A percentile compares a stretch with the other conserved stretches of the same genome.
Evolutionary conservation across 2,329 filamentous ascomycete genomes (phyloP).

Genomic region (Teratosphaeria viscida): DNA sequence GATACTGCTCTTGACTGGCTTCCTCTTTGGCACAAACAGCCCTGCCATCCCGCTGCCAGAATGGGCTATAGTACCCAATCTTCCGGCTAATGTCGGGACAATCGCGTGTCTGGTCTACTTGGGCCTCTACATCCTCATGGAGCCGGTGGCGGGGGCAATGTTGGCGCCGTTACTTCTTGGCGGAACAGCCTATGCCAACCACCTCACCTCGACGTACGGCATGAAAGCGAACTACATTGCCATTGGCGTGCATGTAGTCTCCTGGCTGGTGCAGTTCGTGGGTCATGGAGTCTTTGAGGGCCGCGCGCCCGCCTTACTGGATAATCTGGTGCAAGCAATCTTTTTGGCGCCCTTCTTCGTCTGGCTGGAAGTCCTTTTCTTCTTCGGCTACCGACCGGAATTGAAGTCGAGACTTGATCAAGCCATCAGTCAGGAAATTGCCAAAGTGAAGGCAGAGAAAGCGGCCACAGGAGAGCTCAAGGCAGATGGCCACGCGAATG

Average conservation of each 20-base stretch:
- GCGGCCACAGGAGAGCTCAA: slow-evolving; percentile 28
- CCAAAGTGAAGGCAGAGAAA: slow-evolving; percentile 57
- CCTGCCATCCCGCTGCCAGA: slow-evolving; percentile 45
- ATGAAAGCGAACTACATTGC: slow-evolving; percentile 54
- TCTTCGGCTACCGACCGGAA: slow-evolving; percentile 79
- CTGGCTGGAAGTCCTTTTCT: slow-evolving; percentile 90
- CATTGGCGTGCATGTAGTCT: slow-evolving; percentile 56
- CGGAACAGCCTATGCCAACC: slow-evolving; percentile 64
- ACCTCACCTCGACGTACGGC: slow-evolving; percentile 56
- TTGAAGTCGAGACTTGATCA: slow-evolving; percentile 71
- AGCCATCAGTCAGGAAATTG: slow-evolving; percentile 63
- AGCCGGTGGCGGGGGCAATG: slow-evolving; percentile 78
- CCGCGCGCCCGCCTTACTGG: slow-evolving; percentile 75
- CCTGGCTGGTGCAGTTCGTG: slow-evolving; percentile 83
- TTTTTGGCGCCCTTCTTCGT: slow-evolving; percentile 94
- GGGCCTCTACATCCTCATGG: slow-evolving; percentile 77
- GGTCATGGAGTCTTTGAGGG: slow-evolving; percentile 86
- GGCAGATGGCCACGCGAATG: slow-evolving; percentile 13
- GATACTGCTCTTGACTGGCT: slow-evolving; percentile 58
- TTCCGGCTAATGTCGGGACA: slow-evolving; percentile 51
- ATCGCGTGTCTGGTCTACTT: slow-evolving; percentile 54
- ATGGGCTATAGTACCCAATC: slow-evolving; percentile 43
- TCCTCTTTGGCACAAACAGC: slow-evolving; percentile 56
- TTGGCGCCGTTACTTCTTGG: slow-evolving; percentile 67
- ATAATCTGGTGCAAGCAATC: slow-evolving; percentile 84